Percentiles rank a stretch among this genome's conserved stretches.
phyloP scores from a whole-genome alignment of 2,329 filamentous ascomycete species.

The Didymella sp. region DNA sequence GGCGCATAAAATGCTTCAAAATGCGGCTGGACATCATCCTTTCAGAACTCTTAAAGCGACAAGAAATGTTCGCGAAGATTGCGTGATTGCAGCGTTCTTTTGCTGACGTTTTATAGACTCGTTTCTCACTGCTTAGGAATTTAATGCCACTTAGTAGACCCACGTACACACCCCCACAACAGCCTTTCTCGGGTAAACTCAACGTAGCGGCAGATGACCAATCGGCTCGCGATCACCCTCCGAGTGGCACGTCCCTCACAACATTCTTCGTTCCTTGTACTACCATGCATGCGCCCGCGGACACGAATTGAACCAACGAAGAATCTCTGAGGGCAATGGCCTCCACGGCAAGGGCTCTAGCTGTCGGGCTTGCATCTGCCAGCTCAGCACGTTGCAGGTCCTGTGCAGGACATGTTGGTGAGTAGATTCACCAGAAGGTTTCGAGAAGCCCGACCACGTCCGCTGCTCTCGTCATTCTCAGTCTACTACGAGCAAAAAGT shows the following conservation, averaged over 20 bases:
- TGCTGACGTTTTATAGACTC: not conserved
- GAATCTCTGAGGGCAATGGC: not conserved
- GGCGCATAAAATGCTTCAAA: not conserved
- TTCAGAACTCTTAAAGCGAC: no score
- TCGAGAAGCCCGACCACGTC: not conserved
- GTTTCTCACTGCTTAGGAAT: not conserved
- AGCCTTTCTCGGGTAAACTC: not conserved
- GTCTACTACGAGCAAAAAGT: not conserved
- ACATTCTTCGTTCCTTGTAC: not conserved
- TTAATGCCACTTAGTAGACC: not conserved
- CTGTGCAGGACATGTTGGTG: not conserved
- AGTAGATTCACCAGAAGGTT: not conserved
- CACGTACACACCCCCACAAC: not conserved
- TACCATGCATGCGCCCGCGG: not conserved
- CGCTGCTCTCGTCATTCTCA: not conserved
- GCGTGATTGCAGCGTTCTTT: not conserved
- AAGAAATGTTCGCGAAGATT: not conserved
- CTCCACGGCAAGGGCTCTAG: not conserved
- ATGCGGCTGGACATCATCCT: no score
- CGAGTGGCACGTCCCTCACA: not conserved
- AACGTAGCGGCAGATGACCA: not conserved
- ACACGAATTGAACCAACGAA: not conserved
- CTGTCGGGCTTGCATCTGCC: not conserved
- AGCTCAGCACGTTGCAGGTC: not conserved
- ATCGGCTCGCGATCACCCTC: not conserved